Evolutionary conservation across 129 eudicot species (phyloP), one percentile per base, ranked within the genome.

Genomic region (Glebionis coronaria): DNA sequence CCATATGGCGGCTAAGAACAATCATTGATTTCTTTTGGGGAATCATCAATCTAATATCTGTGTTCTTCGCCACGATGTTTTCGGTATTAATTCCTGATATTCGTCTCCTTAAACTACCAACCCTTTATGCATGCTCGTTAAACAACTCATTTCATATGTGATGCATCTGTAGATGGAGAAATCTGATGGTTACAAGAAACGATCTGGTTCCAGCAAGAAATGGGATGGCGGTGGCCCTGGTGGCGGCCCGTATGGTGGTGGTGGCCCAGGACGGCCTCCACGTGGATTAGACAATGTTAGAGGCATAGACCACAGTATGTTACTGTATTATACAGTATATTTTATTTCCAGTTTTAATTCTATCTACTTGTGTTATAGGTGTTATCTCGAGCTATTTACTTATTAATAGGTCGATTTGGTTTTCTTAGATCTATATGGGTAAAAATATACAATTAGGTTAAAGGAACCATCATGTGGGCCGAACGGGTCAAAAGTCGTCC

Each of bases 191-290:
- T 94, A 94, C 74, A 79, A 71, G 75, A 94, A 94, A 78, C 63
- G 65, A 8, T 84, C 90, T 8, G 97, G 95, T 40, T 73, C 97
- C 38, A 72, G 83, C 87, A 94, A 94, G 87, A 94, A 87, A 78
- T 94, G 95, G 95, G 95, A 78, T 46, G 97, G 97, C 25, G 93
- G 97, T 18, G 74, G 80, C 64, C 51, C 74, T 20, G 95, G 95
- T 72, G 92, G 90, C 9, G 96, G 93, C 12, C 42, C 42, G 7
- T 84, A 88, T 3, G 96, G 96, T 28, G 78, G 82, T 20, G 84
- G 97, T 47, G 98, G 98, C 29, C 98, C 96, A 51, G 95, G 95
- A 16, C 85, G 96, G 53, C 96, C 96, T 6, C 96, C 96, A 11
- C 86, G 87, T 49, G 99, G 99, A 38, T 10, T 90, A 71, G 85